phyloP scores from a whole-genome alignment of 169 alveolate species.

The Cryptosporidium bovis region DNA sequence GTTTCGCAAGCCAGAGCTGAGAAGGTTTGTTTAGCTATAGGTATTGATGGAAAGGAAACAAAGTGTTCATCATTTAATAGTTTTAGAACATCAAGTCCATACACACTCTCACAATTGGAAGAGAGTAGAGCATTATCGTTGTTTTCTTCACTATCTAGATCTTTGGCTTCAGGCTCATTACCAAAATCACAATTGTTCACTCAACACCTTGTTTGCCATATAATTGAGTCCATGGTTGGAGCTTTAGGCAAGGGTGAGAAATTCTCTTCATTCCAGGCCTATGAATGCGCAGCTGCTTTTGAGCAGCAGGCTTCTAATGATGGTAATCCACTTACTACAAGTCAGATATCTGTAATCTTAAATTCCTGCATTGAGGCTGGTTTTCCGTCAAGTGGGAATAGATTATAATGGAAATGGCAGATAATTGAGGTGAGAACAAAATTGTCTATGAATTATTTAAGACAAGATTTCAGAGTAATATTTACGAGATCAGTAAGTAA shows the following conservation, averaged over 20 bases:
- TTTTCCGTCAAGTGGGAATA: constrained; percentile 3
- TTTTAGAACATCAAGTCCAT: constrained; percentile 35
- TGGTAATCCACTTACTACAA: constrained; percentile 19
- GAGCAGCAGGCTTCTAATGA: constrained; percentile 61
- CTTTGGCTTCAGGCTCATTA: background rate
- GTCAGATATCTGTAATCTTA: constrained; percentile 7
- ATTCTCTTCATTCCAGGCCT: constrained; percentile 41
- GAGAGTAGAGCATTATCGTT: constrained; percentile 21
- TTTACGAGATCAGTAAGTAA: too few species aligned
- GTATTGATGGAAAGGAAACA: constrained; percentile 41
- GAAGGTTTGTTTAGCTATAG: constrained; percentile 62
- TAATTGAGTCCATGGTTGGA: constrained; percentile 67
- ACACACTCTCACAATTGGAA: constrained; percentile 16
- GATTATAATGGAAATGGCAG: background rate
- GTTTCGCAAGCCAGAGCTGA: constrained; percentile 46
- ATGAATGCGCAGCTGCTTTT: constrained; percentile 70
- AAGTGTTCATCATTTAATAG: constrained; percentile 53
- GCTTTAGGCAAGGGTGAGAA: constrained; percentile 16
- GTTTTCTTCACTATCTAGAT: constrained; percentile 6
- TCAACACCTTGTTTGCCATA: constrained; percentile 44
- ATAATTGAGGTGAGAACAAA: background rate
- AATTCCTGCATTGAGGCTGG: constrained; percentile 63
- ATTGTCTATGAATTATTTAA: background rate
- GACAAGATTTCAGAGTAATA: too few species aligned
- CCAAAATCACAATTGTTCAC: background rate